These are phyloP conservation scores for Mycothermus thermophilus DNA, from an alignment of 495 filamentous ascomycete species.

Conservation along the genomic window DNA sequence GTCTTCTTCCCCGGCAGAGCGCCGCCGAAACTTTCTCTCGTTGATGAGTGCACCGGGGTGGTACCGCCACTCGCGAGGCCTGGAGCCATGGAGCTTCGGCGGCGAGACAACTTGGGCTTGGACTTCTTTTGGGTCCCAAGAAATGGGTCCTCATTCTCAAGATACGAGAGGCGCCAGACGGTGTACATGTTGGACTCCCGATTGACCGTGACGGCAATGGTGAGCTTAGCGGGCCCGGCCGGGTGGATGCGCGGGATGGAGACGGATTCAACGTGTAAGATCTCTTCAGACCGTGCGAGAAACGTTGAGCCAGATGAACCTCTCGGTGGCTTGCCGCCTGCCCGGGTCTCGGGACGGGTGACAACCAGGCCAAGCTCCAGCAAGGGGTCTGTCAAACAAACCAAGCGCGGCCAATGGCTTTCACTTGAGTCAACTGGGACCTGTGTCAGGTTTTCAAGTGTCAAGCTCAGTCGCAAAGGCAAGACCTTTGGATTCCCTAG, in stretches of 20 bases:
- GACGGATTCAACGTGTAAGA: constrained; percentile 52
- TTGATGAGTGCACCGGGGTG: constrained; percentile 51
- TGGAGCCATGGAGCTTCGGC: constrained; percentile 78
- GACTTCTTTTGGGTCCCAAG: constrained; percentile 33
- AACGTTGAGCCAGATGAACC: constrained; percentile 16
- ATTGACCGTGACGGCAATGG: constrained; percentile 74
- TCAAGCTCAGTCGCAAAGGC: constrained; percentile 29
- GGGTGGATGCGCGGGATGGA: constrained; percentile 7
- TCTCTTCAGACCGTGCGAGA: constrained; percentile 58
- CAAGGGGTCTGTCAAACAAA: constrained; percentile 75
- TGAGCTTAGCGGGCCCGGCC: constrained; percentile 30
- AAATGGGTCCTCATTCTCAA: constrained; percentile 44
- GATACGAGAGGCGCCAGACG: constrained; percentile 63
- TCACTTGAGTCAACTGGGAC: constrained; percentile 30
- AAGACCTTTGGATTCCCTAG: constrained; percentile 37
- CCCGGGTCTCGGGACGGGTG: constrained; percentile 26
- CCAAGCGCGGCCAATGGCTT: constrained; percentile 60
- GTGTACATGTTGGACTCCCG: constrained; percentile 56
- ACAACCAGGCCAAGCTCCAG: constrained; percentile 77
- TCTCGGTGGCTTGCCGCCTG: constrained; percentile 9
- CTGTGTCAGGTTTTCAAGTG: constrained; percentile 37
- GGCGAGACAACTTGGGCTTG: constrained; percentile 41
- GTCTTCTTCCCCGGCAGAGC: constrained; percentile 31
- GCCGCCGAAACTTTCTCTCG: constrained; percentile 37
- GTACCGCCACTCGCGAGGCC: constrained; percentile 62